phyloP scores from a whole-genome alignment of 2,329 filamentous ascomycete species.

The Pseudogymnoascus sp. region DNA sequence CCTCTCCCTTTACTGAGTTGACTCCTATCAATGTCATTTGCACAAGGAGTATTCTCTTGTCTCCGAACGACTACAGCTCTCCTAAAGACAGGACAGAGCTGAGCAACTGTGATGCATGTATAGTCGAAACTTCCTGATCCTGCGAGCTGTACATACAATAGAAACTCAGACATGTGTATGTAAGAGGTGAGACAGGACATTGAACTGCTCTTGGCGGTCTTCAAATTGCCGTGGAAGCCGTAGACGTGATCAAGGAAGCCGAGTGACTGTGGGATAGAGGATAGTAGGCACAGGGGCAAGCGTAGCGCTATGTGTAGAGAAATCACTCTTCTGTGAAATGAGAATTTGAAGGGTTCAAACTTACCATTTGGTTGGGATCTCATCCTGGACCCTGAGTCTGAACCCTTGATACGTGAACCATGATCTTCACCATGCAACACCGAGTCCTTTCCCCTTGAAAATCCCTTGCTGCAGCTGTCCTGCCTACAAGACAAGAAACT shows the following conservation, averaged over 20 bases:
- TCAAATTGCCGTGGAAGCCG: constrained; percentile 18
- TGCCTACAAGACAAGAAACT: not conserved
- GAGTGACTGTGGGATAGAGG: not conserved
- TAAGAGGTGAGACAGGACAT: constrained; percentile 19
- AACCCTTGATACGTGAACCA: not conserved
- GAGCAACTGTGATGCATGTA: no score
- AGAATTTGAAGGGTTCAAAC: not conserved
- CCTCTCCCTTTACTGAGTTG: no score
- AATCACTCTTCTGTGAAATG: not conserved
- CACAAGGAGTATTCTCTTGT: no score
- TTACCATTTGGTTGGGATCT: not conserved
- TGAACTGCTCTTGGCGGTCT: constrained; percentile 17
- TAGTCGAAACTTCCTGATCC: constrained; percentile 12
- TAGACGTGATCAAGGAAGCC: constrained; percentile 9
- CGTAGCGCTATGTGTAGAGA: not conserved
- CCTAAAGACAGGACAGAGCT: no score
- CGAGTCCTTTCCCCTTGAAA: not conserved
- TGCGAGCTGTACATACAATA: constrained; percentile 11
- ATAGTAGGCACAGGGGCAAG: no score
- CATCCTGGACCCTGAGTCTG: not conserved
- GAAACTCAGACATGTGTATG: no score
- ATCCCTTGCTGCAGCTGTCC: not conserved
- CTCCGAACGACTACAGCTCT: no score
- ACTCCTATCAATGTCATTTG: no score
- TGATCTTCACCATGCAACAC: no score